Evolutionary conservation across 768 basidiomycete genomes (phyloP), one percentile per base, ranked within the genome.

Genomic region (Tremella mesenterica): DNA sequence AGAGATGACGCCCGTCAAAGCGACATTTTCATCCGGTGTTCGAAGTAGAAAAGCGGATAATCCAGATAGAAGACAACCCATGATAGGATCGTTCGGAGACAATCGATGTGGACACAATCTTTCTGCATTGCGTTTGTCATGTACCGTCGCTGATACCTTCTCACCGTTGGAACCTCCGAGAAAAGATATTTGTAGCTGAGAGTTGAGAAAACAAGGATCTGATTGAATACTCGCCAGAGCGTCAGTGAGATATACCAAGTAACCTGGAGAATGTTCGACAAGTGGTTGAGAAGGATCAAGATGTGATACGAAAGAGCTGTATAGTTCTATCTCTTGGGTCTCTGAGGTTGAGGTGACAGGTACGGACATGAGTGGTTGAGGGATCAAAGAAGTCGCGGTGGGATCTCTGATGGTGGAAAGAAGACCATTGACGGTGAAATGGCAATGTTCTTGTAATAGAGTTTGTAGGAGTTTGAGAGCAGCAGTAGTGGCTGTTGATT

Each of bases 21-120:
- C 85, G 49, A 97, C 81, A 69, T 97, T 97, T 71, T 80, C 82
- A 59, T 91, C 86, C 12, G 91, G 83, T 0, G 85, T 78, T 59
- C 93, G 89, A 13, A 81, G 80, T 72, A 95, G 88, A 78, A 96
- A 93, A 54, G 77, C 78, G 48, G 85, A 76, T 29, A 93, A 70
- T 27, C 79, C 79, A 48, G 85, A 82, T 41, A 95, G 79, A 45
- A 93, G 66, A 23, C 80, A 74, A 2, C 82, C 80, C 18, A 92
- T 75, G 8, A 93, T 75, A 9, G 85, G 81, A 61, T 92, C 89
- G 57, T 83, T 81, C 52, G 85, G 79, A 58, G 84, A 83, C 27
- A 95, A 76, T n/a, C 80, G 79, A 30, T 58, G 57, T 25, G 8
- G 25, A 31, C n/a, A 4, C 41, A 25, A 29, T 4, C 56, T n/a